Evolutionary conservation across 1,139 yeast species (phyloP).

Genomic region (Arxiozyma telluris): DNA sequence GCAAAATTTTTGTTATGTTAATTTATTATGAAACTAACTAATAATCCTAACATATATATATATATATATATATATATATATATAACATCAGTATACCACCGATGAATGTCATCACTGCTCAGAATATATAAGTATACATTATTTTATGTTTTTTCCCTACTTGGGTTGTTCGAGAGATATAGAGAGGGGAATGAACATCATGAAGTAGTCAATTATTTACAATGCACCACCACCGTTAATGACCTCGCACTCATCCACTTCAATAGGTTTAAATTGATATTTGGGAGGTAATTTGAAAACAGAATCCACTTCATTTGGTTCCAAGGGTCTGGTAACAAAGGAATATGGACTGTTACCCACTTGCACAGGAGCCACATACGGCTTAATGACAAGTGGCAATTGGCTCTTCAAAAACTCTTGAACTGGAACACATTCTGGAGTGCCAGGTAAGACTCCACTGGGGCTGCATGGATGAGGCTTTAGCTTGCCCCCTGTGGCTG

Average conservation of each 20-base stretch:
- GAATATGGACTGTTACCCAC: not conserved
- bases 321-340: constrained; percentile 1
- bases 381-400: constrained; percentile 29
- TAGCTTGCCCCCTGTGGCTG: constrained; percentile 10
- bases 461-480: constrained; percentile 43
- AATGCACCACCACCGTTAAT: constrained; percentile 73
- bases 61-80: too few relatives aligned
- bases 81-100: not conserved
- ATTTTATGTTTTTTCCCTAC: not conserved
- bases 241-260: constrained; percentile 61
- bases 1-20: too few relatives aligned
- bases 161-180: not conserved
- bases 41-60: too few relatives aligned
- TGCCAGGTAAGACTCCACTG: constrained; percentile 35
- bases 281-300: constrained; percentile 60
- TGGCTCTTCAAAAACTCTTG: constrained; percentile 25
- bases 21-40: too few relatives aligned
- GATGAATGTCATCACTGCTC: not conserved
- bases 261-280: constrained; percentile 56
- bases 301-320: constrained; percentile 35
- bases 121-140: not conserved
- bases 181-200: not conserved
- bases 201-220: not conserved
- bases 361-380: constrained; percentile 12
- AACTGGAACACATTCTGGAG: constrained; percentile 24